Percentiles rank a stretch among this genome's conserved stretches.
phyloP scores from a whole-genome alignment of 169 alveolate species.

The Babesia ovata region DNA sequence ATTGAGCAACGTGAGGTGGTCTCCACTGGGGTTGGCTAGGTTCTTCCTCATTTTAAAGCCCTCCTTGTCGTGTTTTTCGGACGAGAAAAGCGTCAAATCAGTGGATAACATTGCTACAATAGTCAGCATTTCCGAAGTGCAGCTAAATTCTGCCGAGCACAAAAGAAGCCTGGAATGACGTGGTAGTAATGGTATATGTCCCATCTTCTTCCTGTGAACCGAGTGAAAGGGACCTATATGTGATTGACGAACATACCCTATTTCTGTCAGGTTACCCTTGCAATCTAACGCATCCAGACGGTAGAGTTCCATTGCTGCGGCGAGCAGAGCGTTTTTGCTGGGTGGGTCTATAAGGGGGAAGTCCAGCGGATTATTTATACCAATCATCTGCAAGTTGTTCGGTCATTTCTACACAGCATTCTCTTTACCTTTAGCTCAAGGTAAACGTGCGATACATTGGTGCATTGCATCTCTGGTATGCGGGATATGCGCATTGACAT shows the following conservation, averaged over 20 bases:
- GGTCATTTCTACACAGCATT: not conserved
- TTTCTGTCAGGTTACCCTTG: slow-evolving; percentile 51
- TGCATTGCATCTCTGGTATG: slow-evolving; percentile 90
- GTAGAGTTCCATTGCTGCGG: slow-evolving; percentile 82
- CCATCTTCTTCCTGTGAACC: slow-evolving; percentile 80
- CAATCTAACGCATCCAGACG: slow-evolving; percentile 82
- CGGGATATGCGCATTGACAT: slow-evolving; percentile 74
- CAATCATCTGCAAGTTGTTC: slow-evolving; percentile 64
- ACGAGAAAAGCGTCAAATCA: slow-evolving; percentile 47
- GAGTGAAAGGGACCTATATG: not conserved
- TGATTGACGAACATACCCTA: slow-evolving; percentile 20
- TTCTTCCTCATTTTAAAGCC: slow-evolving; percentile 37
- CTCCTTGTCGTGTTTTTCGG: slow-evolving; percentile 42
- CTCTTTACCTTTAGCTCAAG: slow-evolving; percentile 82
- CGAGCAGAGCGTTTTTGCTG: slow-evolving; percentile 72
- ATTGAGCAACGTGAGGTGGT: slow-evolving; percentile 61
- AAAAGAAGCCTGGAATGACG: slow-evolving; percentile 84
- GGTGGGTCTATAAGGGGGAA: slow-evolving; percentile 90
- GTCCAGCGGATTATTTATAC: slow-evolving; percentile 79
- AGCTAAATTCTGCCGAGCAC: slow-evolving; percentile 87
- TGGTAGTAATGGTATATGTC: slow-evolving; percentile 88
- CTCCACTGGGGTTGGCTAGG: slow-evolving; percentile 47
- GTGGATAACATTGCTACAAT: slow-evolving; percentile 85
- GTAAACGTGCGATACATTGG: slow-evolving; percentile 87
- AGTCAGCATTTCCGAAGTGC: slow-evolving; percentile 87